phyloP scores from a whole-genome alignment of 495 filamentous ascomycete genomes.

The Umbilicaria muhlenbergii region DNA sequence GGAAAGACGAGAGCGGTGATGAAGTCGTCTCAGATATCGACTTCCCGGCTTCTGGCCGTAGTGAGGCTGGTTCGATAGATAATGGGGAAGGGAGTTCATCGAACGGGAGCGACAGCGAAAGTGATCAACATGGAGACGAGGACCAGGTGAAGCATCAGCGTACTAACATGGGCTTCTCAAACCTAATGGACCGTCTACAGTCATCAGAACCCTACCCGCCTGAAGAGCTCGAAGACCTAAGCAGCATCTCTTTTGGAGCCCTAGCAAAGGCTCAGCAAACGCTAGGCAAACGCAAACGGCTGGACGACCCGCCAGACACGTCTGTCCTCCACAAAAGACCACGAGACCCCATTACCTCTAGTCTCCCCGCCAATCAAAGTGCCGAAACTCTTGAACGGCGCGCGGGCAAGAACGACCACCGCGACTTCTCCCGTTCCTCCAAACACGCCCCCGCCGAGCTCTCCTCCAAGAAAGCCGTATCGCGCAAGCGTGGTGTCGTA shows the following conservation, averaged over 20 bases:
- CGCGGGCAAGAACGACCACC: constrained; percentile 22
- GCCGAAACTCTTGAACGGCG: constrained; percentile 24
- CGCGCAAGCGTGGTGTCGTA: constrained; percentile 60
- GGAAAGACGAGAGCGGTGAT: constrained; percentile 38
- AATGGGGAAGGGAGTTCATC: constrained; percentile 12
- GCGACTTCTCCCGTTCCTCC: constrained; percentile 35
- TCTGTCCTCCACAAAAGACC: constrained; percentile 20
- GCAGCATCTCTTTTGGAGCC: constrained; percentile 67
- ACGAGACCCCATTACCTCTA: constrained; percentile 1
- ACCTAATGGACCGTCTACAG: neutral
- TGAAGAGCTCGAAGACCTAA: constrained; percentile 9
- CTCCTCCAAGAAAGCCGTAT: constrained; percentile 67
- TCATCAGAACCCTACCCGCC: neutral
- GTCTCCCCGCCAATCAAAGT: constrained; percentile 13
- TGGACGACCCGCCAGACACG: constrained; percentile 27
- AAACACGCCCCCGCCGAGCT: constrained; percentile 82
- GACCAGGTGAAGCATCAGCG: constrained; percentile 3
- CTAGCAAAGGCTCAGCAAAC: constrained; percentile 71
- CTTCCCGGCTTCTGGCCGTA: constrained; percentile 11
- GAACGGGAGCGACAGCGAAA: constrained; percentile 18
- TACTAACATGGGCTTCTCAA: neutral
- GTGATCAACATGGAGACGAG: constrained; percentile 16
- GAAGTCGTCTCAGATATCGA: constrained; percentile 23
- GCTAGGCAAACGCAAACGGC: constrained; percentile 30
- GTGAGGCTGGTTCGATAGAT: constrained; percentile 14